Evolutionary conservation across 1,139 yeast genomes (phyloP).

Genomic region (Candida dubliniensis): DNA sequence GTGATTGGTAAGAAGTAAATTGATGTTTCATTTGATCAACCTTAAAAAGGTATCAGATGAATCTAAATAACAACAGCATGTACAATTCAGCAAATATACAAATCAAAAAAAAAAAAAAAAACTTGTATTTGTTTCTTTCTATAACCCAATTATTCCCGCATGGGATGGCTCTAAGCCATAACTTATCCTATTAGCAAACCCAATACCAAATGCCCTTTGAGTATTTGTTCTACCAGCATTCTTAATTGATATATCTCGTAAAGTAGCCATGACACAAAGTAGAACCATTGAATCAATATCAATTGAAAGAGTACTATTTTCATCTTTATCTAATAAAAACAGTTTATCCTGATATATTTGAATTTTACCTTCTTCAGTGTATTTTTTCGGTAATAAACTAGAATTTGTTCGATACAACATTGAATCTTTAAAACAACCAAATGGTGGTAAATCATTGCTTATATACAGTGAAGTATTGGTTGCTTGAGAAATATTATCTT

Average conservation of each 20-base stretch:
- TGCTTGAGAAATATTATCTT: slow-evolving; percentile 2
- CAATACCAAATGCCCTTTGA: neutral
- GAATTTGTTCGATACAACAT: slow-evolving; percentile 20
- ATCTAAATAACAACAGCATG: no score
- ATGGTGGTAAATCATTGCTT: slow-evolving; percentile 41
- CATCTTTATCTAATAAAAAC: slow-evolving; percentile 9
- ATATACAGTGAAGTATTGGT: slow-evolving; percentile 18
- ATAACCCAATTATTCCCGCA: neutral
- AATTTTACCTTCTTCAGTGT: slow-evolving; percentile 34
- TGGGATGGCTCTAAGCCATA: neutral
- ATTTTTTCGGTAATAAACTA: slow-evolving; percentile 33
- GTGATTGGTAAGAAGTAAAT: no score
- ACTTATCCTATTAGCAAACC: neutral
- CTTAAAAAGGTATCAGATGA: no score
- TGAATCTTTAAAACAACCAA: slow-evolving; percentile 37
- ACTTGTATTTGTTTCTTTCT: no score
- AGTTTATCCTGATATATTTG: slow-evolving; percentile 36
- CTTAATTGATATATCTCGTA: slow-evolving; percentile 35
- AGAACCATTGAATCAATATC: slow-evolving; percentile 36
- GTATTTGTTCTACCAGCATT: slow-evolving; percentile 18
- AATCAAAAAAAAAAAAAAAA: no score
- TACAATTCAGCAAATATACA: no score
- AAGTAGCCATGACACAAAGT: slow-evolving; percentile 28
- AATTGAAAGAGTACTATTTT: slow-evolving; percentile 33
- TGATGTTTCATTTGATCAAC: no score